Conservation (phyloP, 163 green algal genomes). For the Scenedesmus sp. region DNA sequence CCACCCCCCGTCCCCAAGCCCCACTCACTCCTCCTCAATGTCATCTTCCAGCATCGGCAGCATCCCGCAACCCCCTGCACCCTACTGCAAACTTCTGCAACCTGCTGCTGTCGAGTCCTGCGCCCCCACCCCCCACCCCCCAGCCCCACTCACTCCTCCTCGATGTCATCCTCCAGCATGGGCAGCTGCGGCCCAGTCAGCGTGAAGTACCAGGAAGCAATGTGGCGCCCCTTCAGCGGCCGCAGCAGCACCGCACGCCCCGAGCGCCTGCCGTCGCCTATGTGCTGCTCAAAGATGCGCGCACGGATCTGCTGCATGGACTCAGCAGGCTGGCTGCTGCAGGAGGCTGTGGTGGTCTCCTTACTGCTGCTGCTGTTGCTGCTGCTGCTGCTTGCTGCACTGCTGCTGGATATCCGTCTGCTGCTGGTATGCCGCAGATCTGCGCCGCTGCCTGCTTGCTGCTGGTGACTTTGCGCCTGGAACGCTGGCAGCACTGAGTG, state of each 20-base stretch:
- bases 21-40: constrained; percentile 44
- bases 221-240: constrained; percentile 26
- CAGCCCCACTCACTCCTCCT: constrained; percentile 40
- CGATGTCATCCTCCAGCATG: constrained; percentile 39
- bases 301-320: constrained; percentile 2
- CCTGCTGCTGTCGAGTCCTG: not conserved
- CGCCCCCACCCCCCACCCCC: no score
- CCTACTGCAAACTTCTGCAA: no score
- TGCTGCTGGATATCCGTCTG: constrained; percentile 11
- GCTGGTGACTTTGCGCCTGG: not conserved
- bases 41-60: constrained; percentile 43
- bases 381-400: constrained; percentile 19
- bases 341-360: not conserved
- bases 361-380: constrained; percentile 16
- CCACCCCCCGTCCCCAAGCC: not conserved
- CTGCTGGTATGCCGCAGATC: not conserved
- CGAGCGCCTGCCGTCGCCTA: constrained; percentile 40
- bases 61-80: no score
- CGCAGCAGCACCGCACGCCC: constrained; percentile 35
- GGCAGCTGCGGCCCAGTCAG: constrained; percentile 20
- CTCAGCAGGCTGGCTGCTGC: not conserved
- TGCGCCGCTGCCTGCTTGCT: not conserved
- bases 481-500: not conserved
- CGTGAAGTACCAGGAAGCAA: constrained; percentile 48
- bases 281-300: constrained; percentile 41